Conservation (phyloP, 2,329 filamentous ascomycete species). For the Cercospora janseana region DNA sequence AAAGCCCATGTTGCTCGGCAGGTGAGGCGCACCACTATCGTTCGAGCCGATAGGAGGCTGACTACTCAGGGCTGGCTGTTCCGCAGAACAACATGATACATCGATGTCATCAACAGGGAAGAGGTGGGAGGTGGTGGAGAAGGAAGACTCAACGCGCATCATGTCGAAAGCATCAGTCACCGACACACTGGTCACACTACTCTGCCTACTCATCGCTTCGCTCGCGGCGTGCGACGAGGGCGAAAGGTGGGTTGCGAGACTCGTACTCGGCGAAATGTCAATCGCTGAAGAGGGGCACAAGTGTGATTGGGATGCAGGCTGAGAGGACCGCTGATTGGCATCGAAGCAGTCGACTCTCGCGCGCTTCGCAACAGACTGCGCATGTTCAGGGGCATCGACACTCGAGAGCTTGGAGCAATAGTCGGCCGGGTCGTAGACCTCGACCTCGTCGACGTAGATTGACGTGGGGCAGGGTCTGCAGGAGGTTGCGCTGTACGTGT, state of each 20-base stretch:
- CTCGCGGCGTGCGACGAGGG: conserved; percentile 31
- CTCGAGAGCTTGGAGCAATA: conserved; percentile 32
- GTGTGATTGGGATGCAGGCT: conserved; percentile 21
- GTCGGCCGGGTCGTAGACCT: conserved; percentile 32
- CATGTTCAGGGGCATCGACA: conserved; percentile 24
- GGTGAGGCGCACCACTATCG: conserved; percentile 26
- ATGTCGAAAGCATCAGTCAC: conserved; percentile 45
- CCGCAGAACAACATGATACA: conserved; percentile 28
- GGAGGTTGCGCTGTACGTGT: conserved; percentile 28
- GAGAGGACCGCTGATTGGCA: conserved; percentile 20
- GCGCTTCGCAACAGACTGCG: conserved; percentile 27
- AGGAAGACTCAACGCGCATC: conserved; percentile 46
- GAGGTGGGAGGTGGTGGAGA: conserved; percentile 33
- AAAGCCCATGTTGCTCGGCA: conserved; percentile 32
- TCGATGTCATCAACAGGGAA: conserved; percentile 30
- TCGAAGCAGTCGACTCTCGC: conserved; percentile 26
- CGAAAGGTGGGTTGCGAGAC: conserved; percentile 33
- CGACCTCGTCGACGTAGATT: conserved; percentile 21
- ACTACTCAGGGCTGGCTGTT: conserved; percentile 28
- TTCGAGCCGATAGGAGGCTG: conserved; percentile 29
- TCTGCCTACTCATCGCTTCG: conserved; percentile 47
- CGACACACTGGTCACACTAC: conserved; percentile 43
- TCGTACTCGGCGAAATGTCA: conserved; percentile 31
- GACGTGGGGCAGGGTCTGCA: conserved; percentile 12
- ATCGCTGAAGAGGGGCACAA: conserved; percentile 24